A percentile compares a stretch with the other conserved stretches of the same genome.
Evolutionary conservation across 192 early-diverging fungal species (phyloP).

Genomic region (Mortierella antarctica): DNA sequence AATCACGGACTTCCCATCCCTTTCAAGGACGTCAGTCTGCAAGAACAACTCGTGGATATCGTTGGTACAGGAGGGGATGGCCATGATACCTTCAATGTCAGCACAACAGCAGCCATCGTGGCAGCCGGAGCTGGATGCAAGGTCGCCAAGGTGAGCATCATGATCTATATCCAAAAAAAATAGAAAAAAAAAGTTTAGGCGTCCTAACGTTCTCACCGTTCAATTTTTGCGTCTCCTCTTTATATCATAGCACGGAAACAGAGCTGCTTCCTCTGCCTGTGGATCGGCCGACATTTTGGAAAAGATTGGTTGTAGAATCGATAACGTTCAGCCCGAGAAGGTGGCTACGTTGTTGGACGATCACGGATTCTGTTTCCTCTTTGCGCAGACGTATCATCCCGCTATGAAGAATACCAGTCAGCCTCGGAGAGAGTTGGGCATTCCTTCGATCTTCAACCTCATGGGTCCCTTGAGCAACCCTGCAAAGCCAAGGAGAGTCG

Average conservation of each 20-base stretch:
- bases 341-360: slow-evolving; percentile 74
- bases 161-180: slow-evolving; percentile 6
- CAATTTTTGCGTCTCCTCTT: slow-evolving; percentile 9
- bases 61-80: slow-evolving; percentile 99
- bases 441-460: slow-evolving; percentile 95
- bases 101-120: slow-evolving; percentile 90
- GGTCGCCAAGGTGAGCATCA: slow-evolving; percentile 85
- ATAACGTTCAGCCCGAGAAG: slow-evolving; percentile 68
- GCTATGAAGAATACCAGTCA: slow-evolving; percentile 83
- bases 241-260: slow-evolving; percentile 83
- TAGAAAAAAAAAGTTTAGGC: not conserved
- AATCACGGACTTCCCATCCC: slow-evolving; percentile 70
- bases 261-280: slow-evolving; percentile 88
- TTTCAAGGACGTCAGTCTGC: slow-evolving; percentile 59
- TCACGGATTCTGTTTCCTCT: slow-evolving; percentile 90
- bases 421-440: slow-evolving; percentile 86
- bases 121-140: slow-evolving; percentile 90
- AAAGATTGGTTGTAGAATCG: slow-evolving; percentile 80
- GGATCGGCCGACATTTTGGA: slow-evolving; percentile 97
- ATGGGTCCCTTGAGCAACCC: slow-evolving; percentile 95
- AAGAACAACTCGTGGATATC: slow-evolving; percentile 81
- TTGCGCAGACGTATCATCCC: slow-evolving; percentile 92
- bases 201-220: not conserved
- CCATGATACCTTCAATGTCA: slow-evolving; percentile 97
- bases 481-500: slow-evolving; percentile 78